A percentile compares a stretch with the other conserved stretches of the same genome.
These are phyloP conservation scores for Leccinum broughii DNA, from an alignment of 768 basidiomycete species.

Conservation along the genomic window DNA sequence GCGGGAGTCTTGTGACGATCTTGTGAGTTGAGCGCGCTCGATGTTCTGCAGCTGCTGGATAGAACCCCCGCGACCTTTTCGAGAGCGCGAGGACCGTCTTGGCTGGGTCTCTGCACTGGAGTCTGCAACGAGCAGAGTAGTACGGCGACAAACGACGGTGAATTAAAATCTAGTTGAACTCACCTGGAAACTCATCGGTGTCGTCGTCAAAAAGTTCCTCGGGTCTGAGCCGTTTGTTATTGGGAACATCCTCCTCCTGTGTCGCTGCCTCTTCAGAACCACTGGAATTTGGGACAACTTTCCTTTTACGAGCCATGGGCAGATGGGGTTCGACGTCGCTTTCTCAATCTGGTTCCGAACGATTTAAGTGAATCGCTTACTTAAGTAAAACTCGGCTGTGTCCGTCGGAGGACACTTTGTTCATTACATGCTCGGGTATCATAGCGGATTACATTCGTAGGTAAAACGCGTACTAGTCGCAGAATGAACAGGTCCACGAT, in stretches of 20 bases:
- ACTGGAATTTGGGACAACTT: background rate
- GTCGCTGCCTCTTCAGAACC: background rate
- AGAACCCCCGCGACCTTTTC: background rate
- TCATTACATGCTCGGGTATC: no score
- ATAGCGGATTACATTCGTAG: no score
- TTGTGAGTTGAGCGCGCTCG: background rate
- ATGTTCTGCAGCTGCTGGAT: background rate
- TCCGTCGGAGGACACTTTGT: no score
- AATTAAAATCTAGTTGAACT: background rate
- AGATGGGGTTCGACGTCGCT: background rate
- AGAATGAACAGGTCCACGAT: no score
- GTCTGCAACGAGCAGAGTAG: background rate
- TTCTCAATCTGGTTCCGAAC: no score
- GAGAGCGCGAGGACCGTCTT: background rate
- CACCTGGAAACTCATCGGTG: background rate
- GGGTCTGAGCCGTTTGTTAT: background rate
- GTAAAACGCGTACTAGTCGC: no score
- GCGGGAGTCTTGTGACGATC: background rate
- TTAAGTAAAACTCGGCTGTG: no score
- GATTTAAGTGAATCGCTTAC: no score
- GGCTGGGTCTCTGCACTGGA: background rate
- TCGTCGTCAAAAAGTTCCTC: background rate
- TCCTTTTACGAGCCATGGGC: background rate
- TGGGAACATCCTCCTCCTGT: background rate
- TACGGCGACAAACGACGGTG: background rate